These are phyloP conservation scores for Exutisphaerella laricina DNA, from an alignment of 2,329 filamentous ascomycete genomes.

Conservation along the genomic window DNA sequence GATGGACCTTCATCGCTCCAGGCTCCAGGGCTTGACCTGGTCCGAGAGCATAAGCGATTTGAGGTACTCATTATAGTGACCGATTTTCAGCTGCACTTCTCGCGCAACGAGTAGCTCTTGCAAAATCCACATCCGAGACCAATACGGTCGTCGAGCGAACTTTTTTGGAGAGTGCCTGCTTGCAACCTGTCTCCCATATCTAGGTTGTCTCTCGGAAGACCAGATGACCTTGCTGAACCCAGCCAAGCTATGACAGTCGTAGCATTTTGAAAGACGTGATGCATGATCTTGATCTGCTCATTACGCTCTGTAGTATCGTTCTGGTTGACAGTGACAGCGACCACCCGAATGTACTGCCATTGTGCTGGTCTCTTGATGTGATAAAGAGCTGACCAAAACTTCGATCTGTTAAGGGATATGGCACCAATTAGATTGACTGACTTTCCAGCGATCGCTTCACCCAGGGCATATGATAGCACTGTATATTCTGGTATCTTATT, in stretches of 20 bases:
- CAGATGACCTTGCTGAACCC: neutral
- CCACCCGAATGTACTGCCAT: conserved; percentile 8
- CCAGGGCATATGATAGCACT: neutral
- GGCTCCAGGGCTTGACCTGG: neutral
- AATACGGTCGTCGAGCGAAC: neutral
- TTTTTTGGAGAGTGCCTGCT: neutral
- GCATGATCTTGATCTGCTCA: conserved; percentile 10
- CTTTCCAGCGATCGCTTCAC: neutral
- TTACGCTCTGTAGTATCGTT: conserved; percentile 5
- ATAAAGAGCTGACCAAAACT: conserved; percentile 1
- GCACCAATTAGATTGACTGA: neutral
- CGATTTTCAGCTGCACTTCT: conserved; percentile 3
- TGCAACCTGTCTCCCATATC: neutral
- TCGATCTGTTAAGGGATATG: neutral
- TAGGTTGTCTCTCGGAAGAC: neutral
- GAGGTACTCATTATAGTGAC: conserved; percentile 2
- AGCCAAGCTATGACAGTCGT: conserved; percentile 3
- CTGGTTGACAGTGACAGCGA: conserved; percentile 10
- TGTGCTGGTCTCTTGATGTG: neutral
- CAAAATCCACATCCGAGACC: conserved; percentile 8
- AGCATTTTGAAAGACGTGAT: conserved; percentile 7
- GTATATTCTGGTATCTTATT: neutral
- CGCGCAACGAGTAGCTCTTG: conserved; percentile 5
- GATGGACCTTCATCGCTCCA: neutral
- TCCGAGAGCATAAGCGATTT: conserved; percentile 1